Conservation (phyloP, 805 yeast species). For the Candida sanyiensis region DNA sequence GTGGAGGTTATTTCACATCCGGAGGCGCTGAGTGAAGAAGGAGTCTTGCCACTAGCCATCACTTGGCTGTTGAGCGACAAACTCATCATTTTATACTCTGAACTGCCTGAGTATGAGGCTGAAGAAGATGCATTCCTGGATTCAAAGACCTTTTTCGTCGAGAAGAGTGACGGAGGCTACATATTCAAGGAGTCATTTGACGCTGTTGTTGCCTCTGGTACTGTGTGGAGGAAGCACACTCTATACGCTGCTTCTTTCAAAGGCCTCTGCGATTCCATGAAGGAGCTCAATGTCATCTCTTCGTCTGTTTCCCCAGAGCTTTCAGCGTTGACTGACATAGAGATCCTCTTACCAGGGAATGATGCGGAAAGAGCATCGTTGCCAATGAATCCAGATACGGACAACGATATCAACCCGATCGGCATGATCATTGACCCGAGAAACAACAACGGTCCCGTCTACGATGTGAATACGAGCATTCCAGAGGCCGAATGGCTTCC, state of each 20-base stretch:
- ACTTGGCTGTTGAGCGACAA: conserved; percentile 14
- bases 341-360: conserved; percentile 45
- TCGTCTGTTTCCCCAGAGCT: conserved; percentile 65
- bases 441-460: conserved; percentile 36
- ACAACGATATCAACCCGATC: conserved; percentile 63
- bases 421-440: conserved; percentile 64
- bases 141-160: conserved; percentile 23
- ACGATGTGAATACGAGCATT: conserved; percentile 49
- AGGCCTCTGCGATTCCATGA: conserved; percentile 35
- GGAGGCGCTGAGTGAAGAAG: conserved; percentile 17
- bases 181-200: conserved; percentile 34
- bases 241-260: conserved; percentile 38
- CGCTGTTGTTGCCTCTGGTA: conserved; percentile 48
- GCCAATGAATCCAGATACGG: conserved; percentile 62
- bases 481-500: conserved; percentile 62
- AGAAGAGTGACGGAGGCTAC: background rate
- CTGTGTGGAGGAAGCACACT: conserved; percentile 39
- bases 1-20: conserved; percentile 10
- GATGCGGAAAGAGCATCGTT: conserved; percentile 70
- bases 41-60: conserved; percentile 15
- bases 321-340: conserved; percentile 35
- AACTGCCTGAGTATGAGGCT: conserved; percentile 23
- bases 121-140: conserved; percentile 27
- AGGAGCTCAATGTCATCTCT: conserved; percentile 41
- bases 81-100: conserved; percentile 27